Conservation (phyloP, 129 eudicot genomes). For the sunflower (Helianthus annuus) region DNA sequence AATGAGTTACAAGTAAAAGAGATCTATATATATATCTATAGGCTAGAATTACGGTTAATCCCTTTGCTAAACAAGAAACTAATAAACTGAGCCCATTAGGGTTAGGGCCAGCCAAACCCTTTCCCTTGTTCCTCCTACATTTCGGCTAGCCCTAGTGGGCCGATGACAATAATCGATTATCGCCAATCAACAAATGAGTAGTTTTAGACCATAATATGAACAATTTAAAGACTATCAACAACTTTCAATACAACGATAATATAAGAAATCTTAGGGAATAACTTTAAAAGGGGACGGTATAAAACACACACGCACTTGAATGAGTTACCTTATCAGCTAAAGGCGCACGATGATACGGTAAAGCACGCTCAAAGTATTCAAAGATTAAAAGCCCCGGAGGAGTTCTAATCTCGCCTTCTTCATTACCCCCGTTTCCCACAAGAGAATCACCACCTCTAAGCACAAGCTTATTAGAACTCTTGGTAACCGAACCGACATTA, state of each 20-base stretch:
- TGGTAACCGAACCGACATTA: constrained; percentile 25
- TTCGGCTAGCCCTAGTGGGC: too few species aligned
- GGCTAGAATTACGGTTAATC: too few species aligned
- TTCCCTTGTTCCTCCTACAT: too few species aligned
- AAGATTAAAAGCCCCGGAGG: constrained; percentile 76
- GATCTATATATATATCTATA: too few species aligned
- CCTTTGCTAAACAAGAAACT: too few species aligned
- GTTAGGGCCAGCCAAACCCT: too few species aligned
- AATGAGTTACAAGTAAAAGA: too few species aligned
- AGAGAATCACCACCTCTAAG: constrained; percentile 22
- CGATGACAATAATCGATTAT: too few species aligned
- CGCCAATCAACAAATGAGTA: background rate
- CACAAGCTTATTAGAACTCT: constrained; percentile 40
- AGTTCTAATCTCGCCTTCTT: constrained; percentile 59
- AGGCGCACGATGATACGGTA: constrained; percentile 84
- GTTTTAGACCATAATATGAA: background rate
- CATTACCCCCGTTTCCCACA: constrained; percentile 38
- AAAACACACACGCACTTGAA: background rate
- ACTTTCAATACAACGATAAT: background rate
- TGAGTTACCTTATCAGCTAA: constrained; percentile 76
- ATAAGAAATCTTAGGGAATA: background rate
- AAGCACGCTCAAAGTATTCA: constrained; percentile 73
- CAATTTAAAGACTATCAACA: background rate
- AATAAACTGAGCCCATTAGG: too few species aligned
- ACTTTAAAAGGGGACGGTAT: background rate